Percentiles rank a stretch among this genome's conserved stretches.
phyloP scores from a whole-genome alignment of 179 eudicot genomes.

The Silene noctiflora region DNA sequence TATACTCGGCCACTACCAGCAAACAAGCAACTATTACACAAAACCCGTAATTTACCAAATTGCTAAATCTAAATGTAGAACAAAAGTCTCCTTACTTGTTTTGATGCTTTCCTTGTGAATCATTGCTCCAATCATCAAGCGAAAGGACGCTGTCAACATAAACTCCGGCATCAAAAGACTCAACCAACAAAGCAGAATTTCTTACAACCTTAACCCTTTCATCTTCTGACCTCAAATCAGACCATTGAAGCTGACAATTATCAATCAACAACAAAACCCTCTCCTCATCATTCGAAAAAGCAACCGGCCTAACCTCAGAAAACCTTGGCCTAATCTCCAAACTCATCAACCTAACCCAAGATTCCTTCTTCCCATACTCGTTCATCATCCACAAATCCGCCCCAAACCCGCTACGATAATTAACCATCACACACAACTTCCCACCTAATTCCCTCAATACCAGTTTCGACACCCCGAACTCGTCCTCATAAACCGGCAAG shows the following conservation, averaged over 20 bases:
- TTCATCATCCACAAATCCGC: conserved; percentile 25
- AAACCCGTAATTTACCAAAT: background rate
- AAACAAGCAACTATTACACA: too few relatives aligned
- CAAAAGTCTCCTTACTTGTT: conserved; percentile 10
- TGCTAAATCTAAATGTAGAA: background rate
- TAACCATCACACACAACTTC: conserved; percentile 18
- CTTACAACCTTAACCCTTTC: conserved; percentile 16
- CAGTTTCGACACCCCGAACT: background rate
- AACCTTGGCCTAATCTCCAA: background rate
- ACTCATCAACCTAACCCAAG: conserved; percentile 15
- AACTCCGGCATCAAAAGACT: conserved; percentile 8
- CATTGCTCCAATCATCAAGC: background rate
- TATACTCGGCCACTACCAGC: too few relatives aligned
- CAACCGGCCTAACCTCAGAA: conserved; percentile 13
- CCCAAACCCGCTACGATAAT: background rate
- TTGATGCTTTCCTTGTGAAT: conserved; percentile 9
- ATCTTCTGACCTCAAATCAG: conserved; percentile 4
- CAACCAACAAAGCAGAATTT: background rate
- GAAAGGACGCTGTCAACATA: conserved; percentile 22
- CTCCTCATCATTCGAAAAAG: conserved; percentile 12
- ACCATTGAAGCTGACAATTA: conserved; percentile 12
- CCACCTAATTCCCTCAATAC: conserved; percentile 18
- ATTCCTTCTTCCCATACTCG: conserved; percentile 24
- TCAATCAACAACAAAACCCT: conserved; percentile 20
- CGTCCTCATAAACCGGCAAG: background rate